These are phyloP conservation scores for Mycena albidolilacea DNA, from an alignment of 768 basidiomycete species.

Conservation along the genomic window DNA sequence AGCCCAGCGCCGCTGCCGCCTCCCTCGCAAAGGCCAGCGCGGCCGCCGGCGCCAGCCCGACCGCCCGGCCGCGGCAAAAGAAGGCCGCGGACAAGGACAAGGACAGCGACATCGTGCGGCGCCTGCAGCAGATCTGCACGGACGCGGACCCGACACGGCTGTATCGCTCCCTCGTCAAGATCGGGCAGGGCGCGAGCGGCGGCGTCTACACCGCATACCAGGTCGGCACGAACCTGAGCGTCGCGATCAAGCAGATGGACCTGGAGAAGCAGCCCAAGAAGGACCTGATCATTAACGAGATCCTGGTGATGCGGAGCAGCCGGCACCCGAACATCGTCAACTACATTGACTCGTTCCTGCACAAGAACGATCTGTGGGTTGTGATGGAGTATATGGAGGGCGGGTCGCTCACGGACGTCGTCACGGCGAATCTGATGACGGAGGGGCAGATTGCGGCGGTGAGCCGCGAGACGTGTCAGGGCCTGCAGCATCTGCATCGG, in stretches of 20 bases:
- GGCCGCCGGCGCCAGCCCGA: slow-evolving; percentile 62
- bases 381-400: slow-evolving; percentile 99
- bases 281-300: slow-evolving; percentile 99
- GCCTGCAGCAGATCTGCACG: slow-evolving; percentile 94
- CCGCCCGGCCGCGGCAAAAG: slow-evolving; percentile 89
- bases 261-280: slow-evolving; percentile 99
- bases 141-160: slow-evolving; percentile 97
- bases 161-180: slow-evolving; percentile 95
- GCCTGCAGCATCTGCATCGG: slow-evolving; percentile 93
- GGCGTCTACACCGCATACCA: slow-evolving; percentile 99
- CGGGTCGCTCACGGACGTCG: slow-evolving; percentile 94
- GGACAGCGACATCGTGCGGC: slow-evolving; percentile 91
- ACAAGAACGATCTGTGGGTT: slow-evolving; percentile 99
- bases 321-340: slow-evolving; percentile 99
- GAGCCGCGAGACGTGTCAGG: slow-evolving; percentile 92
- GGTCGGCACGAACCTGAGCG: slow-evolving; percentile 92
- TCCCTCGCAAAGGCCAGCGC: slow-evolving; percentile 73
- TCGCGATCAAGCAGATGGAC: slow-evolving; percentile 99
- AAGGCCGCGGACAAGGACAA: slow-evolving; percentile 84
- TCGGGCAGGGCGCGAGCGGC: slow-evolving; percentile 98
- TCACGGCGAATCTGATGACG: slow-evolving; percentile 96
- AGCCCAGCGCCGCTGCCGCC: slow-evolving; percentile 74
- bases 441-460: slow-evolving; percentile 99
- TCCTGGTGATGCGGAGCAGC: slow-evolving; percentile 97
- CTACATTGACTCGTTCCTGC: slow-evolving; percentile 97